A percentile compares a stretch with the other conserved stretches of the same genome.
These are phyloP conservation scores for Crithidia acanthocephali DNA, from an alignment of 208 protist species.

Conservation along the genomic window DNA sequence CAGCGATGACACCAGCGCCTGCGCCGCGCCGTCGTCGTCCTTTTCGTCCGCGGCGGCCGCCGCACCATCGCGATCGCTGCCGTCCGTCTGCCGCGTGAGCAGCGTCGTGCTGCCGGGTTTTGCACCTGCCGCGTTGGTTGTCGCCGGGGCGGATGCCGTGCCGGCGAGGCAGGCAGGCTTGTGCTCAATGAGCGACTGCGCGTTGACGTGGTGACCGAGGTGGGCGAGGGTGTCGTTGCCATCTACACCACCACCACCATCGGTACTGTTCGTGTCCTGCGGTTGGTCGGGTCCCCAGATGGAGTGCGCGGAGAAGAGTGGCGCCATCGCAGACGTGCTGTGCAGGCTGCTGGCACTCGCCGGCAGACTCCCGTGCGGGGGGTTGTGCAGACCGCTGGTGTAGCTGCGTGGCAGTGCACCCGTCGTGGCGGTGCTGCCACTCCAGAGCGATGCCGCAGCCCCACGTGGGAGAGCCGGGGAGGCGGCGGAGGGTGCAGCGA, in stretches of 20 bases:
- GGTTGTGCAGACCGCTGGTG: conserved; percentile 5
- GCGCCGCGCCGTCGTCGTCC: background rate
- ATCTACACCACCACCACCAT: background rate
- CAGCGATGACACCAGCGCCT: conserved; percentile 4
- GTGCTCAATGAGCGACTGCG: conserved; percentile 1
- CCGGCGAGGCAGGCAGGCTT: background rate
- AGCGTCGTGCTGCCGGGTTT: no score
- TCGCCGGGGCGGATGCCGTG: background rate
- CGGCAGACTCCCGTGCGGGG: background rate
- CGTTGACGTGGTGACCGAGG: background rate
- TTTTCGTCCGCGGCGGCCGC: background rate
- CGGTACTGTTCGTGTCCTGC: background rate
- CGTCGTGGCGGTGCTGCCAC: background rate
- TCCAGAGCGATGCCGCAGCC: no score
- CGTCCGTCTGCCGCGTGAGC: background rate
- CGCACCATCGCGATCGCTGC: background rate
- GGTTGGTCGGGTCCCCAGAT: conserved; percentile 6
- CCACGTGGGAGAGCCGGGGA: no score
- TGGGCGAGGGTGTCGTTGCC: background rate
- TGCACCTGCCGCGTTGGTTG: background rate
- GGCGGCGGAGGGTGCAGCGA: no score
- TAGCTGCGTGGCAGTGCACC: background rate
- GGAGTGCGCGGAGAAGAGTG: conserved; percentile 6
- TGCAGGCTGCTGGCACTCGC: background rate
- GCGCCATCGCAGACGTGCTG: background rate